Conservation (phyloP, 495 filamentous ascomycete species). For the Opeltia flavorubescens region DNA sequence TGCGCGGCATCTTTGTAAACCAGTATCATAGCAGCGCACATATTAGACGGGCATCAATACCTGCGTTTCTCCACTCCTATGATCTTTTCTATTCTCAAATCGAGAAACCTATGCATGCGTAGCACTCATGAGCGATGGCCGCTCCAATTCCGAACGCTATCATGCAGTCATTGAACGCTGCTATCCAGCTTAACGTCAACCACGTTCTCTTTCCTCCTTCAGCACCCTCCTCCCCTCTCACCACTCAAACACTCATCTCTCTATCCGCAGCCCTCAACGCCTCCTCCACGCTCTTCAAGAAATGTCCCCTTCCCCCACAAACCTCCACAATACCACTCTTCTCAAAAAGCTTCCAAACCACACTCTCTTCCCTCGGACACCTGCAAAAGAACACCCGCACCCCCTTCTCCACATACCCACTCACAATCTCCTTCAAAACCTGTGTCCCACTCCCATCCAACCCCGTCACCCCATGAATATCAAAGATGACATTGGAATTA, state of each 20-base stretch:
- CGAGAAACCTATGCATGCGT: too few relatives aligned
- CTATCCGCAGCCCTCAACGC: slow-evolving; percentile 67
- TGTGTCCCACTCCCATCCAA: slow-evolving; percentile 89
- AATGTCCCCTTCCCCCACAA: slow-evolving; percentile 59
- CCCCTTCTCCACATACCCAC: slow-evolving; percentile 53
- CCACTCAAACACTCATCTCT: slow-evolving; percentile 30
- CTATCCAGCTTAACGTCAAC: too few relatives aligned
- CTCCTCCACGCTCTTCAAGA: slow-evolving; percentile 71
- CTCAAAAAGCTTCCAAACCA: slow-evolving; percentile 60
- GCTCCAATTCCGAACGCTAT: too few relatives aligned
- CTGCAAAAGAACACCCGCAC: slow-evolving; percentile 83
- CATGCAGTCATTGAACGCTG: too few relatives aligned
- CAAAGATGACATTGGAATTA: slow-evolving; percentile 86
- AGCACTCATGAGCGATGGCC: too few relatives aligned
- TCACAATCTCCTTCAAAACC: slow-evolving; percentile 79
- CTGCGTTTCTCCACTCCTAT: too few relatives aligned
- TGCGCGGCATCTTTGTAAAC: too few relatives aligned
- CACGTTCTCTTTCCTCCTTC: too few relatives aligned
- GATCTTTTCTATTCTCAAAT: too few relatives aligned
- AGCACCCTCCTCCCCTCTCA: too few relatives aligned
- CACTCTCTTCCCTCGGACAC: slow-evolving; percentile 42
- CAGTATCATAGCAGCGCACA: too few relatives aligned
- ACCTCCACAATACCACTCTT: slow-evolving; percentile 71
- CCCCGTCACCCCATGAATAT: slow-evolving; percentile 86
- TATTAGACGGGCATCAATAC: too few relatives aligned